These are phyloP conservation scores for Fraxinus latifolia DNA, from an alignment of 305 asterid genomes.

Conservation along the genomic window DNA sequence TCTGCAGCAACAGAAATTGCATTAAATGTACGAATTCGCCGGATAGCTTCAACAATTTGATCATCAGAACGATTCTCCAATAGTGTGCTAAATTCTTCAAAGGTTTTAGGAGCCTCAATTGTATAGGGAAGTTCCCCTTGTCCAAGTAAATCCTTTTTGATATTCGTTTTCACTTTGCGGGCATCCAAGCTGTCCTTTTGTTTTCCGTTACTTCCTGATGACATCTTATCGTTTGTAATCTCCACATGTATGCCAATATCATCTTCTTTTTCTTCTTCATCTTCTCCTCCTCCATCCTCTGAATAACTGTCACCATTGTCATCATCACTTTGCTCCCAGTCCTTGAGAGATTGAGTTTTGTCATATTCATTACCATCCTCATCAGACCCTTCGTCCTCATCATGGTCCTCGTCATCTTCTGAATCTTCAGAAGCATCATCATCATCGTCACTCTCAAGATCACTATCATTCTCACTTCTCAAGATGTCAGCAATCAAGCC, in stretches of 20 bases:
- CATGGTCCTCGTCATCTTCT: slow-evolving; percentile 33
- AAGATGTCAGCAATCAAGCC: slow-evolving; percentile 63
- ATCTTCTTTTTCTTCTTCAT: slow-evolving; percentile 13
- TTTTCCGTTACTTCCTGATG: slow-evolving; percentile 30
- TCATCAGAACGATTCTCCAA: slow-evolving; percentile 71
- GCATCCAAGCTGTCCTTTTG: slow-evolving; percentile 23
- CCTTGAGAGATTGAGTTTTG: slow-evolving; percentile 50
- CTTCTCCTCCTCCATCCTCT: slow-evolving; percentile 47
- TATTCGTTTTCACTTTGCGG: slow-evolving; percentile 26
- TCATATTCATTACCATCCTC: slow-evolving; percentile 38
- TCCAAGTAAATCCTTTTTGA: slow-evolving; percentile 26
- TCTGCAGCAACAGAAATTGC: slow-evolving; percentile 82
- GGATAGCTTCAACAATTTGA: slow-evolving; percentile 80
- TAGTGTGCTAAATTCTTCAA: slow-evolving; percentile 65
- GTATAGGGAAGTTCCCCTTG: slow-evolving; percentile 83
- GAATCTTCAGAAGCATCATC: slow-evolving; percentile 39
- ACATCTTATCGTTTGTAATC: slow-evolving; percentile 25
- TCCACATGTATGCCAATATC: slow-evolving; percentile 24
- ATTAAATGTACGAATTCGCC: slow-evolving; percentile 75
- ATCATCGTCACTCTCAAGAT: slow-evolving; percentile 39
- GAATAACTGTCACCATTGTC: slow-evolving; percentile 44
- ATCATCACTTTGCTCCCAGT: slow-evolving; percentile 98
- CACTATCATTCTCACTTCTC: slow-evolving; percentile 33
- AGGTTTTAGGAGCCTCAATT: slow-evolving; percentile 85
- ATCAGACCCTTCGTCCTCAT: slow-evolving; percentile 45